phyloP scores from a whole-genome alignment of 148 eudicot species.

The Linanthus parryae region DNA sequence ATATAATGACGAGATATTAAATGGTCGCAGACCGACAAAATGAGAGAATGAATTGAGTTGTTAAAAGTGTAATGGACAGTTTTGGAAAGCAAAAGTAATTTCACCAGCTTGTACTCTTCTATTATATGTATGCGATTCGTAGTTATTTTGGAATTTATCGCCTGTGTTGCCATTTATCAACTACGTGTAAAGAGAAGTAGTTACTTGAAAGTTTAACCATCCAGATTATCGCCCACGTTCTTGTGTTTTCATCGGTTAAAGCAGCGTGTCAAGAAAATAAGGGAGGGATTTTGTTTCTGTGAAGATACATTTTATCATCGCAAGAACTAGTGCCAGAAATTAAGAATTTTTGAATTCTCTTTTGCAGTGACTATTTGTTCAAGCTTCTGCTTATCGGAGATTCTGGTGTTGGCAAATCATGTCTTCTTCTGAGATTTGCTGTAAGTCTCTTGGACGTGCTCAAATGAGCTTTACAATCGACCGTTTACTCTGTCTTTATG shows the following conservation, averaged over 20 bases:
- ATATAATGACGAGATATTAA: too few relatives aligned
- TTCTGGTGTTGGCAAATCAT: slow-evolving; percentile 14
- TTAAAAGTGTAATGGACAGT: too few relatives aligned
- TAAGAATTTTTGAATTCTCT: neutral
- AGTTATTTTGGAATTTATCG: too few relatives aligned
- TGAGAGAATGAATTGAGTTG: too few relatives aligned
- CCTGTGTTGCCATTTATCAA: neutral
- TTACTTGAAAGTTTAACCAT: neutral
- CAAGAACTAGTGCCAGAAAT: neutral
- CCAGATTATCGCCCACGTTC: neutral
- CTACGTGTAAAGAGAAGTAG: neutral
- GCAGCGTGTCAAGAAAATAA: neutral
- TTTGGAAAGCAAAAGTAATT: too few relatives aligned
- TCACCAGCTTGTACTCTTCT: too few relatives aligned
- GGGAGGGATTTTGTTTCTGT: neutral
- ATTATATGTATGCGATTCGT: too few relatives aligned
- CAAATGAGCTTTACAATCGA: neutral
- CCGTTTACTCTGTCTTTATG: neutral
- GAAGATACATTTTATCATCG: neutral
- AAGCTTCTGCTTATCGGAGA: slow-evolving; percentile 12
- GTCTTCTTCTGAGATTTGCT: slow-evolving; percentile 13
- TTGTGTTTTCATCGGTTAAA: neutral
- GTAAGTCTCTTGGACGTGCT: neutral
- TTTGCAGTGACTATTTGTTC: slow-evolving; percentile 12
- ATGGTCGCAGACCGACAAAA: too few relatives aligned